Conservation (phyloP, 306 rosid genomes). For the Begonia peltatifolia region DNA sequence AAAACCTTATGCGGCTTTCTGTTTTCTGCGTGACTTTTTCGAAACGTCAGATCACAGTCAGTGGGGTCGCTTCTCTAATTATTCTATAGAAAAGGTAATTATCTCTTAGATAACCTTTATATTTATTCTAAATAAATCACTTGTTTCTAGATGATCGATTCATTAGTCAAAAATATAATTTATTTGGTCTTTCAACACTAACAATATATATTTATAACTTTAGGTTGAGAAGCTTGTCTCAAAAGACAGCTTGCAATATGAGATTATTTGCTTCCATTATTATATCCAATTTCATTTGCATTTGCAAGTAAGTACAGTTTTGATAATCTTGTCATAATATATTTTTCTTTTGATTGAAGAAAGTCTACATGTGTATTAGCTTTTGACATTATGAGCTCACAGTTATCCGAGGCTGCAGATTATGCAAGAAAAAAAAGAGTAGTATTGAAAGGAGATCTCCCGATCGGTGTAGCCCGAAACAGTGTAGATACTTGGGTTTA, state of each 20-base stretch:
- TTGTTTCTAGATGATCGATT: no score
- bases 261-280: slow-evolving; percentile 74
- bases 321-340: not conserved
- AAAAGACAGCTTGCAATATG: slow-evolving; percentile 63
- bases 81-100: slow-evolving; percentile 58
- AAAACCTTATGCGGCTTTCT: slow-evolving; percentile 89
- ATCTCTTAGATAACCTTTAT: not conserved
- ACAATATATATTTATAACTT: slow-evolving; percentile 11
- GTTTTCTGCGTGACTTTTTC: slow-evolving; percentile 86
- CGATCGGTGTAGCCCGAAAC: slow-evolving; percentile 88
- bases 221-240: slow-evolving; percentile 86
- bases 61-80: slow-evolving; percentile 82
- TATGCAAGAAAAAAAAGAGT: slow-evolving; percentile 85
- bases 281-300: slow-evolving; percentile 87
- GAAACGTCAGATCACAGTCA: slow-evolving; percentile 88
- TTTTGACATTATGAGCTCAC: not conserved
- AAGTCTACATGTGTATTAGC: not conserved
- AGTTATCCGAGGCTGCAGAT: slow-evolving; percentile 79
- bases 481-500: slow-evolving; percentile 97
- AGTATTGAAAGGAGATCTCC: slow-evolving; percentile 90
- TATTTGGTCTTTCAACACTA: not conserved
- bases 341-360: slow-evolving; percentile 6
- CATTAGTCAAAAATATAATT: not conserved
- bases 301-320: slow-evolving; percentile 43
- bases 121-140: no score